Conservation (phyloP, 192 early-diverging fungal genomes). For the Coemansia sp. region DNA sequence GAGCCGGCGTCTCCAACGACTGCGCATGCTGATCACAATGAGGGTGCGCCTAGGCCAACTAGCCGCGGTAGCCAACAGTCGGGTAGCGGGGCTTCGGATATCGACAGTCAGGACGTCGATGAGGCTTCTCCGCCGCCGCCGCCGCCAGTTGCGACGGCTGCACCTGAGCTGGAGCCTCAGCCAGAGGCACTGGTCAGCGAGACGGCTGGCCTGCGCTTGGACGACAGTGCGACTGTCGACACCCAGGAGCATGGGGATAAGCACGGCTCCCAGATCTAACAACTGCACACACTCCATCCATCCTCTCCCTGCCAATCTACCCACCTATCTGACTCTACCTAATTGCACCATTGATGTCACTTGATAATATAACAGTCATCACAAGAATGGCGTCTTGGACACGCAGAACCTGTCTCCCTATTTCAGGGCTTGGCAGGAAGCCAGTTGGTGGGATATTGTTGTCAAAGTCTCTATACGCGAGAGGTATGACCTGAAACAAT, state of each 20-base stretch:
- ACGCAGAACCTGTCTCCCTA: background rate
- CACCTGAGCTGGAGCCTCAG: slow-evolving; percentile 9
- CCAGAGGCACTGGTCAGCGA: background rate
- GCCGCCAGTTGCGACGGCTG: slow-evolving; percentile 18
- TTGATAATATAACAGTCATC: background rate
- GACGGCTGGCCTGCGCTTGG: slow-evolving; percentile 29
- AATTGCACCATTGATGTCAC: background rate
- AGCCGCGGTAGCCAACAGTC: background rate
- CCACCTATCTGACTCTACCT: background rate
- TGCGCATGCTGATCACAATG: slow-evolving; percentile 32
- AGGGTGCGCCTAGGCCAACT: slow-evolving; percentile 20
- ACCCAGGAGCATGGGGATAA: background rate
- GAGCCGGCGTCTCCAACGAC: background rate
- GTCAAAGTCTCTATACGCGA: background rate
- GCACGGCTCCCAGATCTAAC: background rate
- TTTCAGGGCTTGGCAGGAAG: background rate
- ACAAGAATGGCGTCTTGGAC: no score
- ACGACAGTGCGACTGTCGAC: slow-evolving; percentile 13
- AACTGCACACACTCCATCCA: background rate
- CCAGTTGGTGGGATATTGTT: background rate
- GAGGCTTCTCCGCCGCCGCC: background rate
- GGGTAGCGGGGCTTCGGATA: background rate
- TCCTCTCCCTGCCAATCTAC: background rate
- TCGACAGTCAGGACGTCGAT: background rate
- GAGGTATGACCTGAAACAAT: background rate